Conservation (phyloP, 345 rosid genomes). For the Aquilaria malaccensis region DNA sequence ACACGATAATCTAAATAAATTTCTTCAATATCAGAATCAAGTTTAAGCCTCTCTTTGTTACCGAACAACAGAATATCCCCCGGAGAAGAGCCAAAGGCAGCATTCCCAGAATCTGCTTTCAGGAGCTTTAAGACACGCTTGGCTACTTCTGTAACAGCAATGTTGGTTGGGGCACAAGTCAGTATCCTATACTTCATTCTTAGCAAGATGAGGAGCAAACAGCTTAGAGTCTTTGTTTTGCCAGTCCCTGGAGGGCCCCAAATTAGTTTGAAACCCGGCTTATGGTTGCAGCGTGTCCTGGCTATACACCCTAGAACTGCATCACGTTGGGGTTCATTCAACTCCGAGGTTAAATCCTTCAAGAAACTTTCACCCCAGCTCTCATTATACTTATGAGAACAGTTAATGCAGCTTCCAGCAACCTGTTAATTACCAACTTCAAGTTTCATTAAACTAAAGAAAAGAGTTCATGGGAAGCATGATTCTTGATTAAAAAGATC, state of each 20-base stretch:
- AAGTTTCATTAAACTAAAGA: background rate
- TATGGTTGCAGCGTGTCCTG: slow-evolving; percentile 20
- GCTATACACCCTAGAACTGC: slow-evolving; percentile 23
- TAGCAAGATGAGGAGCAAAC: slow-evolving; percentile 25
- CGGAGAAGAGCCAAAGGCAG: slow-evolving; percentile 9
- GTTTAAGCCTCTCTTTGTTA: slow-evolving; percentile 29
- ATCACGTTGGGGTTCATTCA: slow-evolving; percentile 30
- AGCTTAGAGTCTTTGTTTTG: slow-evolving; percentile 35
- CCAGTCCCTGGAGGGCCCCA: slow-evolving; percentile 66
- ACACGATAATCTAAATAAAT: slow-evolving; percentile 40
- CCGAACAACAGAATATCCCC: slow-evolving; percentile 38
- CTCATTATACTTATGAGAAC: background rate
- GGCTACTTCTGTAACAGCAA: slow-evolving; percentile 40
- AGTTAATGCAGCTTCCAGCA: slow-evolving; percentile 16
- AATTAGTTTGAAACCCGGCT: slow-evolving; percentile 26
- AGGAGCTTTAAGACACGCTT: slow-evolving; percentile 32
- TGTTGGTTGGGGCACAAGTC: slow-evolving; percentile 43
- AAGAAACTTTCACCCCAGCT: slow-evolving; percentile 4
- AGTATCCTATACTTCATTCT: slow-evolving; percentile 30
- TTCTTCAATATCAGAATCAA: slow-evolving; percentile 21
- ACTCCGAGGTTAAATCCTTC: slow-evolving; percentile 1
- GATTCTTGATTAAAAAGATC: no score
- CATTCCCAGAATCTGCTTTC: slow-evolving; percentile 10
- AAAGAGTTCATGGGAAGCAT: background rate
- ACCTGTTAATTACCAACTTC: slow-evolving; percentile 18